Evolutionary conservation across 257 asterid genomes (phyloP), one percentile per base, ranked within the genome.

Genomic region (Solanum piurae): DNA sequence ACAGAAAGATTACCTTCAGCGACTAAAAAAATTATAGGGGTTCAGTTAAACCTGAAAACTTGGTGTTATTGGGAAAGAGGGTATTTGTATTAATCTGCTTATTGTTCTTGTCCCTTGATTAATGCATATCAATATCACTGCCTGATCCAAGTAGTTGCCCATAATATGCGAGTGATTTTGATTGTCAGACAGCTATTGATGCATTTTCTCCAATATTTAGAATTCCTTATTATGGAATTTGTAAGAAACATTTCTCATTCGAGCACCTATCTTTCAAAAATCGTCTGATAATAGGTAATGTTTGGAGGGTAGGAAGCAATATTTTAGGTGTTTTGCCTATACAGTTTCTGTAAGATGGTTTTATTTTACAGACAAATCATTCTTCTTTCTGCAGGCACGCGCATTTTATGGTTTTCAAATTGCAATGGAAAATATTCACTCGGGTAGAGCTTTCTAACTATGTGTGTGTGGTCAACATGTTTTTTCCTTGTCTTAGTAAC

Each of bases 331-430:
- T 27, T 79, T 44, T 11, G 37, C 62, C 5, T 9, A 40, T 27
- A 46, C 46, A 33, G 3, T 13, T 76, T 23, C 18, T 64, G 31
- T 42, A 46, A 12, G 7, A 64, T 68, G 3, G 38, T 68, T 40
- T 66, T 14, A 72, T 40, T 44, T 89, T 74, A 75, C 88, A 86
- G 86, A 83, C 89, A 46, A 8, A 80, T 86, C 83, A 38, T 74
- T 82, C 64, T 87, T 89, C 23, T 40, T 86, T 44, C 88, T 68
- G 72, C 89, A 95, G 98, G 98, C 97, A 44, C 95, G 95, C n/a
- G 95, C 98, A 87, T 95, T 94, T 90, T 95, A 95, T 90, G 98
- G 98, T 40, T 95, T 95, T 83, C 97, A 95, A 89, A 92, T 90
- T 79, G 95, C 96, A 64, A 95, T 95, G 93, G 98, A 95, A 89